Evolutionary conservation across 805 yeast species (phyloP).

Genomic region (Saccharomycopsis sp.): DNA sequence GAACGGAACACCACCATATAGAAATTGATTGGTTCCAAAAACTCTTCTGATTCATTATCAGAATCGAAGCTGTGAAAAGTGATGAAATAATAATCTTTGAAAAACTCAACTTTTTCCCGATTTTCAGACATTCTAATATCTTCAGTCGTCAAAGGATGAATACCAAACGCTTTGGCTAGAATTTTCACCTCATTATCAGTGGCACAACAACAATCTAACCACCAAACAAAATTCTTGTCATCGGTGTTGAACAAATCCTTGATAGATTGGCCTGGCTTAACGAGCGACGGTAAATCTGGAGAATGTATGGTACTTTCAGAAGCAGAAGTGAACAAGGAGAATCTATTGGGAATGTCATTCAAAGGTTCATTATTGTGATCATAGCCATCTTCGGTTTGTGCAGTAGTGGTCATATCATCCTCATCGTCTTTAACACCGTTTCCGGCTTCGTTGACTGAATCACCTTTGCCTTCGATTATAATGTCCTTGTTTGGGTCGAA

Average conservation of each 20-base stretch:
- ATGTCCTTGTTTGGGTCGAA: not conserved
- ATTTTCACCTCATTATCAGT: constrained; percentile 92
- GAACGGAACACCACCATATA: constrained; percentile 54
- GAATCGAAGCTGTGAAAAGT: constrained; percentile 94
- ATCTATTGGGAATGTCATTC: constrained; percentile 57
- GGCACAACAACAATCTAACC: constrained; percentile 93
- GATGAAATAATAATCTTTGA: constrained; percentile 84
- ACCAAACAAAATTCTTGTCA: constrained; percentile 60
- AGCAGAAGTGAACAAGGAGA: constrained; percentile 73
- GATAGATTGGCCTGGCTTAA: constrained; percentile 44
- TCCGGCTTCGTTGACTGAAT: not conserved
- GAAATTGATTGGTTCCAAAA: constrained; percentile 58
- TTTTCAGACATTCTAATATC: constrained; percentile 95
- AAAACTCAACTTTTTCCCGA: constrained; percentile 93
- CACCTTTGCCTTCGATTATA: too few species aligned
- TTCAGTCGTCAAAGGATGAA: constrained; percentile 96
- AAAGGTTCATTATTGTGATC: too few species aligned
- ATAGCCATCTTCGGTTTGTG: too few species aligned
- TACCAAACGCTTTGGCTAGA: constrained; percentile 86
- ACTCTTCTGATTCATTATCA: constrained; percentile 74
- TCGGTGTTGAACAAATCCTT: constrained; percentile 12
- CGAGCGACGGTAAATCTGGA: constrained; percentile 72
- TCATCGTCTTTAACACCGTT: constrained; percentile 2
- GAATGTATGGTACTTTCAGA: constrained; percentile 85
- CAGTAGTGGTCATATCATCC: not conserved